Conservation (phyloP, 1,284 basidiomycete genomes). For the Stereum hirsutum region DNA sequence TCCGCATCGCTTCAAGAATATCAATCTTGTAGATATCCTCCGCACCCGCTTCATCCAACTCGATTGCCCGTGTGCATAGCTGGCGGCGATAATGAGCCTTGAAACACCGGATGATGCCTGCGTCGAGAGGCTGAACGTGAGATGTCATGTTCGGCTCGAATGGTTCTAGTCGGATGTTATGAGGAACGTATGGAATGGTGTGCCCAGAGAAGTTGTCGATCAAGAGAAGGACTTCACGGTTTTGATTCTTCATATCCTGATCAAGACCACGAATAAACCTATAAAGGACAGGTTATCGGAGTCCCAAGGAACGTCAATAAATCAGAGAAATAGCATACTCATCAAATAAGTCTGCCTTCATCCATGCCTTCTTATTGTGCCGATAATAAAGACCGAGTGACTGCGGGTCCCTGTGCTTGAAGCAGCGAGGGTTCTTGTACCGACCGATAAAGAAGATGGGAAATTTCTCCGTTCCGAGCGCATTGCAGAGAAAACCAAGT, state of each 20-base stretch:
- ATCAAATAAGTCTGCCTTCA: conserved; percentile 18
- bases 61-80: conserved; percentile 19
- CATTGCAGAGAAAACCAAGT: conserved; percentile 19
- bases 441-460: conserved; percentile 25
- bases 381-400: conserved; percentile 23
- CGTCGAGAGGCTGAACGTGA: conserved; percentile 20
- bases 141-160: conserved; percentile 23
- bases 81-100: conserved; percentile 22
- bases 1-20: conserved; percentile 22
- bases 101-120: conserved; percentile 23
- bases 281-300: too few relatives aligned
- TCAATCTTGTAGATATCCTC: conserved; percentile 26
- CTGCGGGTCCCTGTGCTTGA: conserved; percentile 15
- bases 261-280: conserved; percentile 17
- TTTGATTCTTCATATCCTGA: conserved; percentile 15
- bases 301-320: too few relatives aligned
- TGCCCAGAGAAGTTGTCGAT: conserved; percentile 26
- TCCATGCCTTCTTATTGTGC: conserved; percentile 17
- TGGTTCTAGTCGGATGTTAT: conserved; percentile 18
- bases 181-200: conserved; percentile 13
- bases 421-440: conserved; percentile 18
- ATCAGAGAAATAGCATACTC: conserved; percentile 17
- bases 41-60: conserved; percentile 21
- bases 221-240: conserved; percentile 18
- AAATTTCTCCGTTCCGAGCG: conserved; percentile 21